Percentiles rank a stretch among this genome's conserved stretches.
Evolutionary conservation across 257 asterid genomes (phyloP).

Genomic region (Petrea volubilis): DNA sequence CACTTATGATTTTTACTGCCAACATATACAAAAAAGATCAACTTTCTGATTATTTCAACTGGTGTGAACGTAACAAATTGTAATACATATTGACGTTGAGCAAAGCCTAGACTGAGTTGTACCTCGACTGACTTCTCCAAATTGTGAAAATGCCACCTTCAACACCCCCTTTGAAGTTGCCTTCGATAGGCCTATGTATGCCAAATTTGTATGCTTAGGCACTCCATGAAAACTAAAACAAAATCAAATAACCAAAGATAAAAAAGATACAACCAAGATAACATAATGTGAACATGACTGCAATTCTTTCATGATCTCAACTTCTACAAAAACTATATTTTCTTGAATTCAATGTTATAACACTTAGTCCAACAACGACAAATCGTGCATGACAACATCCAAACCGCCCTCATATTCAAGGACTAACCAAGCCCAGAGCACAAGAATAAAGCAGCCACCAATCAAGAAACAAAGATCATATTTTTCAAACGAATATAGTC

Average conservation of each 20-base stretch:
- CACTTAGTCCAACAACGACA: not conserved
- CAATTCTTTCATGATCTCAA: not conserved
- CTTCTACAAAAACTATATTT: not conserved
- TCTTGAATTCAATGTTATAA: not conserved
- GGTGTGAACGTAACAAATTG: not conserved
- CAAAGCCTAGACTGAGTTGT: slow-evolving; percentile 6
- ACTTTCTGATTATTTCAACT: not conserved
- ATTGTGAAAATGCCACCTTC: slow-evolving; percentile 41
- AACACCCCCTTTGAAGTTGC: slow-evolving; percentile 45
- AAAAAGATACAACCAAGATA: not conserved
- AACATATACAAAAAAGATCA: not conserved
- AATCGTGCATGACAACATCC: not conserved
- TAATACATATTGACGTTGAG: not conserved
- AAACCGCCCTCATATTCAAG: not conserved
- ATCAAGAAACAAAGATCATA: not conserved
- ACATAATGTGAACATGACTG: not conserved
- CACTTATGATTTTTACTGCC: slow-evolving; percentile 48
- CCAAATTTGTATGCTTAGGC: slow-evolving; percentile 9
- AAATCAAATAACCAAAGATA: not conserved
- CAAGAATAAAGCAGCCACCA: not conserved
- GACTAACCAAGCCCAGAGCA: not conserved
- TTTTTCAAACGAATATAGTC: not conserved
- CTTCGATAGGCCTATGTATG: slow-evolving; percentile 35
- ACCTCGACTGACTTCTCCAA: slow-evolving; percentile 62
- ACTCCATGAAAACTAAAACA: not conserved